Conservation (phyloP, 345 rosid species). For the Carallia pectinifolia region DNA sequence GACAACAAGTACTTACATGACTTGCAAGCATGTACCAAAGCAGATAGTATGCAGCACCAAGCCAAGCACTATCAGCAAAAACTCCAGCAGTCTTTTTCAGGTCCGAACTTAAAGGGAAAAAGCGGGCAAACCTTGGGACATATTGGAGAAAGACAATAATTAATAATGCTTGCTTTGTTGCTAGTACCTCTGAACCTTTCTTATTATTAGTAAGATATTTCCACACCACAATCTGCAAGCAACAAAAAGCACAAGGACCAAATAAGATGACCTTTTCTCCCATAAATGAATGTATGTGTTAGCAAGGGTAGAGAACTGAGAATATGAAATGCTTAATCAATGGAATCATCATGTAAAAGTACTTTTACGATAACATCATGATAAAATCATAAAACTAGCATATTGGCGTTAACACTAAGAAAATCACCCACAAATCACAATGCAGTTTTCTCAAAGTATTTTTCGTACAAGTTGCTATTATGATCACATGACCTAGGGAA, state of each 20-base stretch:
- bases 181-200: constrained; percentile 58
- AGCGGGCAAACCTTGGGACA: constrained; percentile 68
- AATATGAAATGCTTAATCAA: not conserved
- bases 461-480: too few relatives aligned
- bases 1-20: constrained; percentile 57
- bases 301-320: not conserved
- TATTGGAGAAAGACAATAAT: constrained; percentile 65
- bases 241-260: not conserved
- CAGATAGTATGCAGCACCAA: constrained; percentile 82
- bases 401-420: too few relatives aligned
- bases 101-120: constrained; percentile 74
- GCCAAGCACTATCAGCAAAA: constrained; percentile 81
- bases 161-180: constrained; percentile 55
- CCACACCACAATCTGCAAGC: constrained; percentile 66
- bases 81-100: constrained; percentile 79
- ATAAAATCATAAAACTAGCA: too few relatives aligned
- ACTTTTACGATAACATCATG: too few relatives aligned
- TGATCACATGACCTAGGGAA: too few relatives aligned
- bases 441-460: too few relatives aligned
- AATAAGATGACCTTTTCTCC: not conserved
- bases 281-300: constrained; percentile 1
- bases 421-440: too few relatives aligned
- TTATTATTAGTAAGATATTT: constrained; percentile 45
- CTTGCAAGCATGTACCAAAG: constrained; percentile 90
- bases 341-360: too few relatives aligned